Evolutionary conservation across 495 filamentous ascomycete genomes (phyloP), one percentile per base, ranked within the genome.

Genomic region (Chlorociboria aeruginascens): DNA sequence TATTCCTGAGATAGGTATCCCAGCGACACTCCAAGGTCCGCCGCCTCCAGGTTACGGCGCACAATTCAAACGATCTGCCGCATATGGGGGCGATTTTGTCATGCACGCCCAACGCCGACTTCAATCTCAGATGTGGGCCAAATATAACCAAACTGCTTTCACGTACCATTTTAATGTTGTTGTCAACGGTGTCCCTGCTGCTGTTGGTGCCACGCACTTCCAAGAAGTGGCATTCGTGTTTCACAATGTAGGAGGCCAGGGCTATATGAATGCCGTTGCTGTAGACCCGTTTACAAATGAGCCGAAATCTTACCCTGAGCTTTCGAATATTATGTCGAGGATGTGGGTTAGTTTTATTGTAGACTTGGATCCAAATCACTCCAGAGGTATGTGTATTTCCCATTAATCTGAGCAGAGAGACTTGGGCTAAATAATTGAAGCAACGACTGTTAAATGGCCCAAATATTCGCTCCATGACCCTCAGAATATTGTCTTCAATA

Each of bases 151-250:
- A 0, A 50, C 61, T 0, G 54, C 62, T 6, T 74, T 70, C 54
- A 60, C 61, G 48, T 74, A 73, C 53, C 61, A 62, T 43, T 74
- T 73, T 57, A 63, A 71, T 31, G 48, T 55, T 9, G 1, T 49
- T 1, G 13, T 39, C 12, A 48, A 48, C 38, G 65, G 65, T 29
- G 1, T 43, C 17, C 16, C 40, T 10, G n/a, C 25, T 28, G 20
- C 25, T 2, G 42, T 60, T 9, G 65, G 65, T 29, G 57, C 59
- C n/a, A 60, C 60, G 6, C 69, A 73, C 46, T 70, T 70, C 50
- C 56, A 63, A 34, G 69, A 73, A 51, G 65, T 73, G 3, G 64
- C 68, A 0, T 73, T 70, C 51, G 63, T 69, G 6, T 66, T 70
- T 49, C 46, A 65, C 50, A 71, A 71, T 45, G 52, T 45, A 8